Evolutionary conservation across 768 basidiomycete genomes (phyloP).

Genomic region (Auricularia heimuer): DNA sequence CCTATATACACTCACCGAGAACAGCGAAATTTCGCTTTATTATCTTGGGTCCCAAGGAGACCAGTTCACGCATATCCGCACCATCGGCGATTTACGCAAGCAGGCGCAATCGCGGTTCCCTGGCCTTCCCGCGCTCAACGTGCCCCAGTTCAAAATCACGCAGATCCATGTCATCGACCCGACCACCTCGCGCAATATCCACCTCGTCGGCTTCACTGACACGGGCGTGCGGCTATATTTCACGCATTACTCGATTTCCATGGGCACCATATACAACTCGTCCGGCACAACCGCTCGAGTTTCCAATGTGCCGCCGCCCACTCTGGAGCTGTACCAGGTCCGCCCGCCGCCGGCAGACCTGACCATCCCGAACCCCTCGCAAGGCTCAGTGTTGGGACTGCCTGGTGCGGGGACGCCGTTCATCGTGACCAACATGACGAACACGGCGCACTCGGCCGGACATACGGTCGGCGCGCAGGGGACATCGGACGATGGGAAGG

Average conservation of each 20-base stretch:
- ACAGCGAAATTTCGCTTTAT: slow-evolving; percentile 58
- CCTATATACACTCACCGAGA: slow-evolving; percentile 68
- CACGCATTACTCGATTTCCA: slow-evolving; percentile 19
- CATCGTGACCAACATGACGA: slow-evolving; percentile 13
- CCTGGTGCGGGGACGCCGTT: slow-evolving; percentile 1
- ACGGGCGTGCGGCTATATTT: slow-evolving; percentile 85
- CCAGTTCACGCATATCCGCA: slow-evolving; percentile 66
- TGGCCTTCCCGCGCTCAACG: slow-evolving; percentile 60
- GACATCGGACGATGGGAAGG: slow-evolving; percentile 49
- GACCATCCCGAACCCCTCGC: slow-evolving; percentile 21
- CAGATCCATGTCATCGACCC: slow-evolving; percentile 59
- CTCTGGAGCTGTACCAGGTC: not conserved
- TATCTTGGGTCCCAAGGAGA: slow-evolving; percentile 26
- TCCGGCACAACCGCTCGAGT: slow-evolving; percentile 74
- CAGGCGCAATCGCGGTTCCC: slow-evolving; percentile 73
- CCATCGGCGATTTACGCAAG: slow-evolving; percentile 65
- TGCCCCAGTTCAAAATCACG: slow-evolving; percentile 60
- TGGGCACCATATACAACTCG: slow-evolving; percentile 7
- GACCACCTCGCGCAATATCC: slow-evolving; percentile 61
- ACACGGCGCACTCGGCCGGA: slow-evolving; percentile 56
- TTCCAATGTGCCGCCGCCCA: slow-evolving; percentile 27
- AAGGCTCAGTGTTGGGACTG: not conserved
- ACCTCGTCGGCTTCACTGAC: slow-evolving; percentile 70
- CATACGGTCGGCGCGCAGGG: slow-evolving; percentile 61
- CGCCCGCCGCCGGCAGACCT: slow-evolving; percentile 17